phyloP scores from a whole-genome alignment of 345 rosid genomes.

The Clausena lansium region DNA sequence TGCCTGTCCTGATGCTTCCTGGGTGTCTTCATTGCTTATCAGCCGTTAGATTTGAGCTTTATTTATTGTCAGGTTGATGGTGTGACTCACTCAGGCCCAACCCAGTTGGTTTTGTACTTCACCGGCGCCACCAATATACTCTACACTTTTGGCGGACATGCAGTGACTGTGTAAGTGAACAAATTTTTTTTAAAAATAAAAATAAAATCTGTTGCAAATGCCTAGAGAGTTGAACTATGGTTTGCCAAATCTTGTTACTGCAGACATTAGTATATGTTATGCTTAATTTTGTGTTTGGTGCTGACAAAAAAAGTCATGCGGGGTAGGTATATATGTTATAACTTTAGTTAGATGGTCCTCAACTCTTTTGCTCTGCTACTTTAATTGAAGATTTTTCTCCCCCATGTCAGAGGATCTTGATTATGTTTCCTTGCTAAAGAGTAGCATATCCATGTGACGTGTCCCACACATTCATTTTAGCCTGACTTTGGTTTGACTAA shows the following conservation, averaged over 20 bases:
- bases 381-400: neutral
- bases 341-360: constrained; percentile 1
- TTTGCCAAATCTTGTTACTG: neutral
- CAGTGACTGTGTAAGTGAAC: constrained; percentile 74
- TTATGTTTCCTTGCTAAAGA: constrained; percentile 3
- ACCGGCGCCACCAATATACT: constrained; percentile 90
- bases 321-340: neutral
- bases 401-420: constrained; percentile 3
- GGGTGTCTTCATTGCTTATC: neutral
- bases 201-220: neutral
- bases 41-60: neutral
- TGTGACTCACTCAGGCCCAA: constrained; percentile 64
- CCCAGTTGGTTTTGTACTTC: constrained; percentile 62
- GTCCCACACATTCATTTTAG: constrained; percentile 7
- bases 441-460: neutral
- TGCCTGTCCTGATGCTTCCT: neutral
- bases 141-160: constrained; percentile 89
- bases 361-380: neutral
- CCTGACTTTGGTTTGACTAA: neutral
- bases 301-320: neutral
- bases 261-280: neutral
- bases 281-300: neutral
- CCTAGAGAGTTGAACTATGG: neutral
- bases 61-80: constrained; percentile 44
- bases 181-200: neutral